A percentile compares a stretch with the other conserved stretches of the same genome.
phyloP scores from a whole-genome alignment of 2,329 filamentous ascomycete genomes.

The Didymella exigua region DNA sequence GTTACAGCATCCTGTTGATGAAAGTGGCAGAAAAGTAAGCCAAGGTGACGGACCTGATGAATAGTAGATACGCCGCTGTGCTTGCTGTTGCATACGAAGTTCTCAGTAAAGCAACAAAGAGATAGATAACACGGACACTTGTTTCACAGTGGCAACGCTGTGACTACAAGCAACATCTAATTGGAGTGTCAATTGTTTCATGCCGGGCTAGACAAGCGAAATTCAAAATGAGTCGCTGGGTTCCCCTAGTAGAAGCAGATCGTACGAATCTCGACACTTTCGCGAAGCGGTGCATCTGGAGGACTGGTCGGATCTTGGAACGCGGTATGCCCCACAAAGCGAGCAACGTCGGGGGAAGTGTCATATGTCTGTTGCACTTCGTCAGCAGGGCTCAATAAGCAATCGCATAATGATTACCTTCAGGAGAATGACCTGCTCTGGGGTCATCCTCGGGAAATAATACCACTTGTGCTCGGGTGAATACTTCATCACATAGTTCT shows the following conservation, averaged over 20 bases:
- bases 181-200: too few relatives aligned
- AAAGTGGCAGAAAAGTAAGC: too few relatives aligned
- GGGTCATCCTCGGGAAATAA: constrained; percentile 49
- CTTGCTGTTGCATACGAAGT: too few relatives aligned
- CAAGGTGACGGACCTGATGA: too few relatives aligned
- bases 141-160: too few relatives aligned
- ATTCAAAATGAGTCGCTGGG: background rate
- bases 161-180: too few relatives aligned
- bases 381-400: background rate
- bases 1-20: too few relatives aligned
- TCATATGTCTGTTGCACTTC: constrained; percentile 40
- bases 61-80: too few relatives aligned
- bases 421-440: constrained; percentile 47
- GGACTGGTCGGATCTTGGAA: constrained; percentile 46
- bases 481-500: constrained; percentile 51
- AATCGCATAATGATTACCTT: constrained; percentile 26
- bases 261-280: constrained; percentile 51
- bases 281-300: constrained; percentile 42
- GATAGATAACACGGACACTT: too few relatives aligned
- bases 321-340: constrained; percentile 49
- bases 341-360: constrained; percentile 39
- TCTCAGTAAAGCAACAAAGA: too few relatives aligned
- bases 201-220: constrained; percentile 29
- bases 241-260: constrained; percentile 49
- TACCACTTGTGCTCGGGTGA: constrained; percentile 47